Evolutionary conservation across 1,284 basidiomycete genomes (phyloP).

Genomic region (Cyathus olla): DNA sequence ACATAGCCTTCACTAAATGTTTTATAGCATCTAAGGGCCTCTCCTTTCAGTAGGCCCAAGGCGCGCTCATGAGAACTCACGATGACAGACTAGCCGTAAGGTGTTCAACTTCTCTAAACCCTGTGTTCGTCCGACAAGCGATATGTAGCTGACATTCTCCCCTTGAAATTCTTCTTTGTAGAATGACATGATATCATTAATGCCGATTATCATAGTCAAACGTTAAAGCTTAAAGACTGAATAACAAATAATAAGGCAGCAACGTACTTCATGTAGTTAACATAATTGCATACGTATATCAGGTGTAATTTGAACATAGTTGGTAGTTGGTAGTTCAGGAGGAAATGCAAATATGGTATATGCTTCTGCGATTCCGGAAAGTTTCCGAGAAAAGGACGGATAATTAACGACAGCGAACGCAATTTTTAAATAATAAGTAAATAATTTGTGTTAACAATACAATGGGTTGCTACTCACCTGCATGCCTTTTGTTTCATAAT

Average conservation of each 20-base stretch:
- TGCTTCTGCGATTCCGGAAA: conserved; percentile 38
- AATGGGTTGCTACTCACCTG: conserved; percentile 5
- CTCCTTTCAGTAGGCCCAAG: conserved; percentile 16
- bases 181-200: conserved; percentile 40
- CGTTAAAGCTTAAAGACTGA: not conserved
- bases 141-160: conserved; percentile 45
- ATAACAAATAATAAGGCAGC: not conserved
- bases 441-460: not conserved
- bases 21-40: conserved; percentile 18
- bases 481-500: conserved; percentile 29
- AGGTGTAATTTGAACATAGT: conserved; percentile 45
- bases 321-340: conserved; percentile 24
- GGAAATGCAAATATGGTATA: conserved; percentile 41
- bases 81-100: conserved; percentile 25
- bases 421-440: not conserved
- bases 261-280: conserved; percentile 42
- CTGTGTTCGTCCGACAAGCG: conserved; percentile 30
- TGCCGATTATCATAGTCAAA: not conserved
- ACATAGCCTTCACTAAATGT: conserved; percentile 1
- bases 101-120: conserved; percentile 31
- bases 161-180: conserved; percentile 31
- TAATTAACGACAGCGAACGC: conserved; percentile 20
- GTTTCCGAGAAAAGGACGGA: conserved; percentile 33
- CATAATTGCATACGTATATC: conserved; percentile 36
- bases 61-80: conserved; percentile 7